Evolutionary conservation across 345 rosid species (phyloP).

Genomic region (Nephelium lappaceum): DNA sequence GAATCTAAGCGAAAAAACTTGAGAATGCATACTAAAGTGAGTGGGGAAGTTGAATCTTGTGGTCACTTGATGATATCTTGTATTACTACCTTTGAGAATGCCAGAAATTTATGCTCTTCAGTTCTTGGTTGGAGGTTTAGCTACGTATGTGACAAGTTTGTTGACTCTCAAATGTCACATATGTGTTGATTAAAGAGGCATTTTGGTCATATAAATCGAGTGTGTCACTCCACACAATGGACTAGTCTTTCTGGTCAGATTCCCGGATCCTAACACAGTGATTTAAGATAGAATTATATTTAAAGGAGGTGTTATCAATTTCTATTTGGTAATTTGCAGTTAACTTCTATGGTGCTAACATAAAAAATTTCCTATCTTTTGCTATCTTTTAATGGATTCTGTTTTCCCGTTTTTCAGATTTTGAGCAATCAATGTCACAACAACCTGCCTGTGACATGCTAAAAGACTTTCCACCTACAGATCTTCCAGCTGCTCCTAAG

Average conservation of each 20-base stretch:
- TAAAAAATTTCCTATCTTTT: neutral
- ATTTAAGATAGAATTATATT: no score
- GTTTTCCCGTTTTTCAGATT: slow-evolving; percentile 36
- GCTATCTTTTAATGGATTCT: slow-evolving; percentile 31
- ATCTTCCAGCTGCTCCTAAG: slow-evolving; percentile 47
- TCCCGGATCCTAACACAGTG: neutral
- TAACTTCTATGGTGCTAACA: neutral
- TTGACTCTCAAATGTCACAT: neutral
- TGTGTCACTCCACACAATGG: neutral
- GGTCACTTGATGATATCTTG: no score
- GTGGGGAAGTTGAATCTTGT: neutral
- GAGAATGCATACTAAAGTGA: neutral
- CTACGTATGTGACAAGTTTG: neutral
- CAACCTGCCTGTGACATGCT: slow-evolving; percentile 36
- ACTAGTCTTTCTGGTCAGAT: neutral
- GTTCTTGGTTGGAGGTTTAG: neutral
- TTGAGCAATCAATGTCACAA: slow-evolving; percentile 37
- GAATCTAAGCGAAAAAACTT: no score
- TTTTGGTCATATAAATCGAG: neutral
- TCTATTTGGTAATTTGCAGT: neutral
- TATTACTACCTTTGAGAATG: no score
- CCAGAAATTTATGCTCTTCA: neutral
- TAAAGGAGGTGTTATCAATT: no score
- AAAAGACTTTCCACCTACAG: slow-evolving; percentile 32
- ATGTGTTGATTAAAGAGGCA: neutral